phyloP scores from a whole-genome alignment of 1,284 basidiomycete genomes.

The Moniliella sp. region DNA sequence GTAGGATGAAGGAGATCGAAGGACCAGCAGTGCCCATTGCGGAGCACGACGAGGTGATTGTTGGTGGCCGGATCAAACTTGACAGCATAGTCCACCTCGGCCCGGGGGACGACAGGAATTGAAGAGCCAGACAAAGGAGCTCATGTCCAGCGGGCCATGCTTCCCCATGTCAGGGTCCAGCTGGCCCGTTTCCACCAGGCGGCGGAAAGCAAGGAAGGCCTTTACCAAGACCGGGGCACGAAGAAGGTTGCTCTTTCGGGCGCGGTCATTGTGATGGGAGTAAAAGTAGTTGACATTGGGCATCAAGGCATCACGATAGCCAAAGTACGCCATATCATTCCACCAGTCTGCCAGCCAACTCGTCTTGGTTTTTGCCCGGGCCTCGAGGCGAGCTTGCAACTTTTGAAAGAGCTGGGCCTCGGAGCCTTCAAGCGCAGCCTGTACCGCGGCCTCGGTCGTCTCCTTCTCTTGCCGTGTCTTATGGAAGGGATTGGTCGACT shows the following conservation, averaged over 20 bases:
- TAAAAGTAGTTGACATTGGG: constrained; percentile 92
- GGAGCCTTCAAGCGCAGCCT: constrained; percentile 43
- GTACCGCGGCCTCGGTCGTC: constrained; percentile 37
- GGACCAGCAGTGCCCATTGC: constrained; percentile 78
- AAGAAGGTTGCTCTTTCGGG: constrained; percentile 12
- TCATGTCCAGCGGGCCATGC: constrained; percentile 66
- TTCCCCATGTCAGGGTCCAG: constrained; percentile 77
- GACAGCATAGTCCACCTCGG: constrained; percentile 58
- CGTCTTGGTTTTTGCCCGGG: constrained; percentile 40
- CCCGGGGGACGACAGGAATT: constrained; percentile 68
- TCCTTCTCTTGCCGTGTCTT: constrained; percentile 6
- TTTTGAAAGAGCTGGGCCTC: constrained; percentile 48
- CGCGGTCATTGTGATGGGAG: constrained; percentile 49
- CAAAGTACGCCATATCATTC: constrained; percentile 59
- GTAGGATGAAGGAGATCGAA: constrained; percentile 40
- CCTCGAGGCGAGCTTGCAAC: constrained; percentile 57
- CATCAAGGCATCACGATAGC: constrained; percentile 57
- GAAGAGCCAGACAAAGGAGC: constrained; percentile 93
- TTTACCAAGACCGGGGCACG: constrained; percentile 26
- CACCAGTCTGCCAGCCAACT: constrained; percentile 89
- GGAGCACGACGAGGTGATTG: constrained; percentile 70
- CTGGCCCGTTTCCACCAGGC: constrained; percentile 37
- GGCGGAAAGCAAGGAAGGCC: constrained; percentile 28
- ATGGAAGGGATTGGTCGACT: constrained; percentile 21
- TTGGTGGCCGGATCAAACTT: constrained; percentile 57